A percentile compares a stretch with the other conserved stretches of the same genome.
These are phyloP conservation scores for Saccharomycopsis amapae DNA, from an alignment of 805 yeast genomes.

Conservation along the genomic window DNA sequence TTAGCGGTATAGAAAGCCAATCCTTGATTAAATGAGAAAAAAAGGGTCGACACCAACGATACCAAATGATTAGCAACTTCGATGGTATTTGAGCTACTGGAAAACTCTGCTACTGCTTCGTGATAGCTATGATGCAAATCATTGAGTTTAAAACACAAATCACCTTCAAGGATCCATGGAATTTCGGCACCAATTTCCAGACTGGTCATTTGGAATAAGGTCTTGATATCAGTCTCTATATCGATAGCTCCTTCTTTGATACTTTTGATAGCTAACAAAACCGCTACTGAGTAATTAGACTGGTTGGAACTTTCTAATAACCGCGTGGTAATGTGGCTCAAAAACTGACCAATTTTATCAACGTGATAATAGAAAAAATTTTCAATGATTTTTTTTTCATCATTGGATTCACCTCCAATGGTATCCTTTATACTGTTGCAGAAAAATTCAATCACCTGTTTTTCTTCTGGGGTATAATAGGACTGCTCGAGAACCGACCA, in stretches of 20 bases:
- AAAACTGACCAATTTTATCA: conserved; percentile 8
- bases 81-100: neutral
- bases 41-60: conserved; percentile 35
- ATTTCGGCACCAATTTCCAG: conserved; percentile 2
- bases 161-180: conserved; percentile 16
- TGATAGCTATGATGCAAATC: conserved; percentile 8
- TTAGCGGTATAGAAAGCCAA: conserved; percentile 29
- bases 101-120: conserved; percentile 8
- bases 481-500: conserved; percentile 25
- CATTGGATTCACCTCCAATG: neutral
- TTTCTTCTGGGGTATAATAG: neutral
- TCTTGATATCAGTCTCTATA: conserved; percentile 9
- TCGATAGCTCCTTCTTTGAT: conserved; percentile 19
- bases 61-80: conserved; percentile 27
- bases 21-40: conserved; percentile 33
- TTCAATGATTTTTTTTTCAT: conserved; percentile 5
- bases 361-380: conserved; percentile 16
- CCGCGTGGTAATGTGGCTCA: conserved; percentile 2
- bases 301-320: conserved; percentile 4
- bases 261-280: conserved; percentile 7
- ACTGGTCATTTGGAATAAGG: conserved; percentile 8
- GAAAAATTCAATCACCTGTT: conserved; percentile 8
- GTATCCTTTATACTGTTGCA: conserved; percentile 1
- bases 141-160: conserved; percentile 13
- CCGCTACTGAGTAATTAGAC: conserved; percentile 4